phyloP scores from a whole-genome alignment of 2,329 filamentous ascomycete species.

The Aquanectria penicillioides region DNA sequence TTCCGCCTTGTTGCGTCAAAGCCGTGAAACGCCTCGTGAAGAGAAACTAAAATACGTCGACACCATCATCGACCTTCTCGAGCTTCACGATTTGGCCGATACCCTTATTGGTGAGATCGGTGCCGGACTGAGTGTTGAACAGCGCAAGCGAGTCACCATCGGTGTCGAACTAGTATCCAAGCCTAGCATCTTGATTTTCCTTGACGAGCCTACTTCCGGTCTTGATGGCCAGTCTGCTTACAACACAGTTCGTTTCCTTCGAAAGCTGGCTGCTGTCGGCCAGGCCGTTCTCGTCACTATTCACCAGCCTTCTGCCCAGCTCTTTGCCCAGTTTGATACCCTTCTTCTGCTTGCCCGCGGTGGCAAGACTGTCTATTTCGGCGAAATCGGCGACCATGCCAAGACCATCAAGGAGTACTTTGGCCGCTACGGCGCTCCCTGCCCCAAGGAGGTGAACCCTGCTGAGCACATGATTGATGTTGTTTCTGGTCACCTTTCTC shows the following conservation, averaged over 20 bases:
- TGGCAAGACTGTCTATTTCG: conserved; percentile 74
- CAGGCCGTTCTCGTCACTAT: conserved; percentile 77
- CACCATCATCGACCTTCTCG: conserved; percentile 75
- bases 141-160: conserved; percentile 67
- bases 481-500: conserved; percentile 60
- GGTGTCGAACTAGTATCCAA: conserved; percentile 71
- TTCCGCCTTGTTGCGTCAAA: conserved; percentile 78
- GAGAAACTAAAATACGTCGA: conserved; percentile 83
- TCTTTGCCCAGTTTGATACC: conserved; percentile 74
- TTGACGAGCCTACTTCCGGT: conserved; percentile 72
- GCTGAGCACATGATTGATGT: conserved; percentile 80
- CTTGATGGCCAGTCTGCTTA: conserved; percentile 76
- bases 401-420: conserved; percentile 71
- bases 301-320: conserved; percentile 73
- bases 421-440: conserved; percentile 70
- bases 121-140: conserved; percentile 61
- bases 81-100: conserved; percentile 59
- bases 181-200: conserved; percentile 67
- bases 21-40: conserved; percentile 66
- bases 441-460: conserved; percentile 71
- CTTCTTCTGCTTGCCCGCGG: conserved; percentile 72
- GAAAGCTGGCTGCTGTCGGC: conserved; percentile 72
- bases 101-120: conserved; percentile 63
- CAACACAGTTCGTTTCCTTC: conserved; percentile 71
- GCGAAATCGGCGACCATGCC: conserved; percentile 69